These are phyloP conservation scores for Xylariaceae sp. DNA, from an alignment of 2,329 filamentous ascomycete species.

Conservation along the genomic window DNA sequence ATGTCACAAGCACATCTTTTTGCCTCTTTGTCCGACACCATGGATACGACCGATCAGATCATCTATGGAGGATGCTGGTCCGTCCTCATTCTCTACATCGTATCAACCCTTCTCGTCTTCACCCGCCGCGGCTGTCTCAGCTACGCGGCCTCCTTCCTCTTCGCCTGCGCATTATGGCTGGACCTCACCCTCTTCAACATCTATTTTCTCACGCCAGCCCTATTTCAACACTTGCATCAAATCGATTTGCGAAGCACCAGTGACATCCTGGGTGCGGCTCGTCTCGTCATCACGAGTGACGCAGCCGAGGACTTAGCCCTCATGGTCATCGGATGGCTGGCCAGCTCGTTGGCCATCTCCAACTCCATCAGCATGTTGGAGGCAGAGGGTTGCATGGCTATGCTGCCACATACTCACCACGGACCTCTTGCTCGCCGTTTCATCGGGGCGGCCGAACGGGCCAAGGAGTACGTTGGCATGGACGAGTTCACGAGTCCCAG, in stretches of 20 bases:
- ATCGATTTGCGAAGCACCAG: no score
- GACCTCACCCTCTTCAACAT: constrained; percentile 17
- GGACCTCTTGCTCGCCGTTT: background rate
- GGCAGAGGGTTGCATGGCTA: background rate
- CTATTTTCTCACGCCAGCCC: constrained; percentile 19
- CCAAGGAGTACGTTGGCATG: background rate
- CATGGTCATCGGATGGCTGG: background rate
- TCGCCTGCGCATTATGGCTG: constrained; percentile 19
- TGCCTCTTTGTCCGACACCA: background rate
- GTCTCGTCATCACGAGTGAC: background rate
- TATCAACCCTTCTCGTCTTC: constrained; percentile 14
- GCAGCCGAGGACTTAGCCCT: background rate
- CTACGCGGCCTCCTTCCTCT: constrained; percentile 15
- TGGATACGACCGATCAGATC: constrained; percentile 13
- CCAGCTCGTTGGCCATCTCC: background rate
- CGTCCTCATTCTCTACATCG: constrained; percentile 14
- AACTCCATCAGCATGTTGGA: background rate
- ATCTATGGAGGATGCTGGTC: constrained; percentile 18
- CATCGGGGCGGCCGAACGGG: background rate
- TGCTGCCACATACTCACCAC: background rate
- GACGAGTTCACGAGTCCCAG: background rate
- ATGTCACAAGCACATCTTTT: no score
- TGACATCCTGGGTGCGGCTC: constrained; percentile 4
- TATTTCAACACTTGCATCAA: constrained; percentile 7
- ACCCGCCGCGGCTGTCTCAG: constrained; percentile 10